Base-by-base conservation (phyloP, 2,329 filamentous ascomycete genomes). In the Coniochaeta hoffmannii region DNA sequence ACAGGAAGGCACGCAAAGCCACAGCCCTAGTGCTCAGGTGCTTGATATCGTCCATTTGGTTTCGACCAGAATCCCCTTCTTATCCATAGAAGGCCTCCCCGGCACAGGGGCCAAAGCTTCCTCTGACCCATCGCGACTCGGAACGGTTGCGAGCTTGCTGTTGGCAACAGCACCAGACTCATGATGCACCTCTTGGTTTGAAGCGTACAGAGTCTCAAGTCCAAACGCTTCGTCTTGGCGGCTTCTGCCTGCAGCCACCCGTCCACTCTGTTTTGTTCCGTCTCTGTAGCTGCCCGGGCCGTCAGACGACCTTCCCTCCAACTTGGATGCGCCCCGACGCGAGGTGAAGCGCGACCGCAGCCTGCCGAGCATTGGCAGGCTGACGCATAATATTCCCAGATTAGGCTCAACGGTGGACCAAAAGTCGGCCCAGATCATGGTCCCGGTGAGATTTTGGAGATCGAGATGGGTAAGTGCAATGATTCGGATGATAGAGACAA, bases 311-410 rank as follows among this genome's bases (percentile, higher is more conserved):
- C 54, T 36, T 26, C 50, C 57, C 3, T 35, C 53, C 15, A 58
- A 38, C 54, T 60, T 61, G 54, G 60, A 58, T 17, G 54, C 32
- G 17, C 57, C 55, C 8, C 55, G 49, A 35, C 55, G 57, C 1
- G 55, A 44, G 8, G 53, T 32, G 32, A 56, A 59, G 7, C 57
- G 55, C 7, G 58, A 31, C 50, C 52, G 71, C 53, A 73, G 66
- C 2, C 71, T 65, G 35, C 70, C 65, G 5, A 74, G 63, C 71
- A 74, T 74, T 2, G 72, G 72, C 50, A 74, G 66, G 57, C 70
- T 73, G 53, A 73, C 68, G 57, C 71, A 74, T 9, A 74, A 61
- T 55, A 74, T 71, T 35, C 68, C 71, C 4, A 74, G 65, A 53
- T 71, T 72, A 0, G 71, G 70, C 54, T 74, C 72, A 24, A 73